Conservation (phyloP, 2,329 filamentous ascomycete species). For the Penicillium glabrum region DNA sequence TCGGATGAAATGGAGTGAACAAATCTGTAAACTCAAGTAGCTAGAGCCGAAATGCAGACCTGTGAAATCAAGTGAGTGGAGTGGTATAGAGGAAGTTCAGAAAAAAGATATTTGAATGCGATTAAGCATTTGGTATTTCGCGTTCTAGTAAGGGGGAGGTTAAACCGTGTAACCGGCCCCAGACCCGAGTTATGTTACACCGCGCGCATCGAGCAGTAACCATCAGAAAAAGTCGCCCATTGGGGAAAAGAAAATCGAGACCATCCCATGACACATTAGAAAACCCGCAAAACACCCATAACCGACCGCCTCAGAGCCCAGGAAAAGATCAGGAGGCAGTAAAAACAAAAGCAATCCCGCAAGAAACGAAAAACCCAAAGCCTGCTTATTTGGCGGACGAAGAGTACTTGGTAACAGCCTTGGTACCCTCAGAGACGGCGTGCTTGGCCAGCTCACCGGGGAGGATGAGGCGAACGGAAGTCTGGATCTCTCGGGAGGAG, state of each 20-base stretch:
- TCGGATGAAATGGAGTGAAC: conserved; percentile 37
- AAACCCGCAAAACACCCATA: conserved; percentile 47
- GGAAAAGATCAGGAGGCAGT: conserved; percentile 39
- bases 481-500: conserved; percentile 99
- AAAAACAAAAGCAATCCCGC: conserved; percentile 38
- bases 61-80: too few species aligned
- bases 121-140: conserved; percentile 36
- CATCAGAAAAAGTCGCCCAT: conserved; percentile 44
- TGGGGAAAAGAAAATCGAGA: conserved; percentile 41
- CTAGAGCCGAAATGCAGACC: neutral
- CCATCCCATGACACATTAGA: conserved; percentile 52
- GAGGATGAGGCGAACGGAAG: conserved; percentile 95
- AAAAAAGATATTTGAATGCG: conserved; percentile 23
- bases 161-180: conserved; percentile 33
- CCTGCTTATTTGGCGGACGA: conserved; percentile 92
- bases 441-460: conserved; percentile 99
- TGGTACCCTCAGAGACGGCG: conserved; percentile 98
- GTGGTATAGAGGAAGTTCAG: neutral
- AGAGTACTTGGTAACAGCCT: conserved; percentile 99
- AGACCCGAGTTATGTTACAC: conserved; percentile 49
- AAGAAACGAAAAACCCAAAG: conserved; percentile 56
- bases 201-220: conserved; percentile 42
- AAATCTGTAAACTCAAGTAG: neutral
- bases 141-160: conserved; percentile 34
- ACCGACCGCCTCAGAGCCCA: conserved; percentile 45